Conservation (phyloP, 2,329 filamentous ascomycete genomes). For the Aspergillus terreus region DNA sequence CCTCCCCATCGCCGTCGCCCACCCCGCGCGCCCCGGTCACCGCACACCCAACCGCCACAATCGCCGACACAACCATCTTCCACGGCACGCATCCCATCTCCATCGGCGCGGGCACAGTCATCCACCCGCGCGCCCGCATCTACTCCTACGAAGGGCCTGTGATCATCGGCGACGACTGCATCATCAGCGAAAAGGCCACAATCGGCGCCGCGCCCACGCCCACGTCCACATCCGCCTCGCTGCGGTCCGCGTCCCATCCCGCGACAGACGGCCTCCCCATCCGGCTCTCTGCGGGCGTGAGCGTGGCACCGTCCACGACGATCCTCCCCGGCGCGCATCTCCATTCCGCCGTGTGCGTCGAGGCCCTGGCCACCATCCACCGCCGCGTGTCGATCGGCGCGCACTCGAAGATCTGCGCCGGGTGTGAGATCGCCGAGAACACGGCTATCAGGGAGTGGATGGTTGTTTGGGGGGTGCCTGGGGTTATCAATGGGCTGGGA, state of each 20-base stretch:
- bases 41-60: slow-evolving; percentile 34
- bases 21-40: slow-evolving; percentile 33
- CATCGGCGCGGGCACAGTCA: slow-evolving; percentile 70
- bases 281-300: slow-evolving; percentile 37
- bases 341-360: slow-evolving; percentile 39
- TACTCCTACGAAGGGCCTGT: slow-evolving; percentile 76
- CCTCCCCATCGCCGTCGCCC: slow-evolving; percentile 19
- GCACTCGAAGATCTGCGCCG: slow-evolving; percentile 68
- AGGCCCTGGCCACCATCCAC: slow-evolving; percentile 41
- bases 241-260: slow-evolving; percentile 1
- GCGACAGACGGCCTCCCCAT: slow-evolving; percentile 14
- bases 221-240: slow-evolving; percentile 6
- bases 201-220: slow-evolving; percentile 48
- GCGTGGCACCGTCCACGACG: slow-evolving; percentile 35
- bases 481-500: slow-evolving; percentile 16
- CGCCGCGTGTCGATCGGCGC: slow-evolving; percentile 32
- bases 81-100: slow-evolving; percentile 72
- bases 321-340: slow-evolving; percentile 38
- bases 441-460: slow-evolving; percentile 62
- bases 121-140: slow-evolving; percentile 82
- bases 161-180: slow-evolving; percentile 73
- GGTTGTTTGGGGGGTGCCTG: slow-evolving; percentile 59
- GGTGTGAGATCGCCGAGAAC: slow-evolving; percentile 56
- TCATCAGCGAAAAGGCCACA: slow-evolving; percentile 65
- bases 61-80: slow-evolving; percentile 38